Conservation (phyloP, 768 basidiomycete species). For the Sarcodon aspratus region DNA sequence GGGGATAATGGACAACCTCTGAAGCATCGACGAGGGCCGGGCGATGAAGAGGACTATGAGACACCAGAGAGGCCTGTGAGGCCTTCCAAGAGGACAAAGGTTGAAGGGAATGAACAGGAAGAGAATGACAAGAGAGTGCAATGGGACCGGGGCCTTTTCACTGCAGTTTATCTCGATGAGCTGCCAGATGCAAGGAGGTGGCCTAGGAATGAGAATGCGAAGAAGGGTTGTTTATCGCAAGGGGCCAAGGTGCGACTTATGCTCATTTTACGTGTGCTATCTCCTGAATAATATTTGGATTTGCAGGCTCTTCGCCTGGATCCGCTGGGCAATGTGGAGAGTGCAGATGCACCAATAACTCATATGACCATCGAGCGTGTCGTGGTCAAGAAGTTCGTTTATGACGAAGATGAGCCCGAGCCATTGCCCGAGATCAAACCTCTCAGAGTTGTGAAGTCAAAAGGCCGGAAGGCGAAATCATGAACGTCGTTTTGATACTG, state of each 20-base stretch:
- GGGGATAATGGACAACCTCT: constrained; percentile 19
- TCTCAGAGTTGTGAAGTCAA: constrained; percentile 36
- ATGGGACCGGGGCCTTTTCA: constrained; percentile 65
- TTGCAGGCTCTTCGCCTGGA: constrained; percentile 51
- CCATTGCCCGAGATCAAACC: constrained; percentile 13
- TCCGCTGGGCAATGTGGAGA: constrained; percentile 57
- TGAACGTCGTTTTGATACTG: constrained; percentile 1
- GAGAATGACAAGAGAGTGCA: constrained; percentile 49
- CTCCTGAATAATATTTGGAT: background rate
- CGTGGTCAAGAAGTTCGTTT: constrained; percentile 69
- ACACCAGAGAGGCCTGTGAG: constrained; percentile 42
- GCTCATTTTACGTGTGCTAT: background rate
- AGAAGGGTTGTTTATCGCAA: constrained; percentile 59
- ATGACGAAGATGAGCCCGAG: constrained; percentile 52
- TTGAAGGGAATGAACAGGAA: constrained; percentile 20
- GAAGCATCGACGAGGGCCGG: constrained; percentile 53
- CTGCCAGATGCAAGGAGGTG: constrained; percentile 39
- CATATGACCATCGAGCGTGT: constrained; percentile 56
- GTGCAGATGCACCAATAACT: constrained; percentile 41
- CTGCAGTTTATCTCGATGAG: constrained; percentile 51
- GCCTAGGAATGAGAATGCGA: constrained; percentile 25
- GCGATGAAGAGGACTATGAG: constrained; percentile 74
- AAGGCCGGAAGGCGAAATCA: constrained; percentile 16
- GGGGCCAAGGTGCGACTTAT: constrained; percentile 46
- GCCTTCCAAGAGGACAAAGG: constrained; percentile 27